Conservation (phyloP, 2,329 filamentous ascomycete genomes). For the Apiospora saccharicola region DNA sequence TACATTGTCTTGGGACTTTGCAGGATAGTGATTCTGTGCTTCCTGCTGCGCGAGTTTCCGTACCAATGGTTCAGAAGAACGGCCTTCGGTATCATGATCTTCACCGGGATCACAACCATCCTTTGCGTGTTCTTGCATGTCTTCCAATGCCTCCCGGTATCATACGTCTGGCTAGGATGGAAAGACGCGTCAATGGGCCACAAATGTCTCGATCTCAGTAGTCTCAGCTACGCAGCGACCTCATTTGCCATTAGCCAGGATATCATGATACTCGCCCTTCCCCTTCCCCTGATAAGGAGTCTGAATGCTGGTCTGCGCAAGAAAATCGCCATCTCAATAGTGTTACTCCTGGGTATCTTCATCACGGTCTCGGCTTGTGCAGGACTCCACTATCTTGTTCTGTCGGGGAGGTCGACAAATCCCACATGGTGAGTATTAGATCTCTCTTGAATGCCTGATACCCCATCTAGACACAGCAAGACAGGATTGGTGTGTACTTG, state of each 20-base stretch:
- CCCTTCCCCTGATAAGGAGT: conserved; percentile 42
- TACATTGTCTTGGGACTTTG: conserved; percentile 40
- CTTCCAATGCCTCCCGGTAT: conserved; percentile 47
- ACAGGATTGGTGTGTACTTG: too few relatives aligned
- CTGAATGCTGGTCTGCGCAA: conserved; percentile 40
- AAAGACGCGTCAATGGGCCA: conserved; percentile 37
- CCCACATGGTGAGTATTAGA: conserved; percentile 31
- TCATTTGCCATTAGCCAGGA: conserved; percentile 46
- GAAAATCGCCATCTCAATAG: conserved; percentile 41
- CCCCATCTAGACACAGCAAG: not conserved
- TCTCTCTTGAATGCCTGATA: not conserved
- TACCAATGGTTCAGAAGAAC: conserved; percentile 38
- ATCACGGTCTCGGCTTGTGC: conserved; percentile 46
- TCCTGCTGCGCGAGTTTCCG: conserved; percentile 45
- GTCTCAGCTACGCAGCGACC: conserved; percentile 41
- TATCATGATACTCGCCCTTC: conserved; percentile 43
- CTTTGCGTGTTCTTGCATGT: conserved; percentile 43
- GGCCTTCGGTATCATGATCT: conserved; percentile 36
- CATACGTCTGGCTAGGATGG: conserved; percentile 44
- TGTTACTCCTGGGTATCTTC: conserved; percentile 49
- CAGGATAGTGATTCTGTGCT: conserved; percentile 43
- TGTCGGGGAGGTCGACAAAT: conserved; percentile 44
- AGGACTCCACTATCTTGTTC: conserved; percentile 45
- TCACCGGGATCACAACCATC: conserved; percentile 37
- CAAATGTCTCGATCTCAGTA: conserved; percentile 44